Evolutionary conservation across 1,284 basidiomycete species (phyloP), one percentile per base, ranked within the genome.

Genomic region (Neolentinus lepideus): DNA sequence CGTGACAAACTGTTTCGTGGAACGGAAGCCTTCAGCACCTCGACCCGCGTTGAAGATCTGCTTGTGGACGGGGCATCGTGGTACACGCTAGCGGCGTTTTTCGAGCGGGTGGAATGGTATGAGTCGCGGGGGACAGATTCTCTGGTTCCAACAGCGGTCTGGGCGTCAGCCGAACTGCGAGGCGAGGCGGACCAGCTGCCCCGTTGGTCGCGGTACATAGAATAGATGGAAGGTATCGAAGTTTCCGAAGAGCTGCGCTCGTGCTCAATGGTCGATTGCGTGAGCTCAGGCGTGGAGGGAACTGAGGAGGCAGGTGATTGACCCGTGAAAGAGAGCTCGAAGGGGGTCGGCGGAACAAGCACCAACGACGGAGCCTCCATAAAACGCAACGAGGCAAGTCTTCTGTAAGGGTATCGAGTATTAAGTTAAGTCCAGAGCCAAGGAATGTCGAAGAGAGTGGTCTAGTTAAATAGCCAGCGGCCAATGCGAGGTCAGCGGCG

Each of bases 131-230:
- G 62, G 59, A 56, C 54, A 54, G 62, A 52, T 33, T 61, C 50
- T 54, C 54, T 53, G 31, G 59, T 54, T 26, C 63, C 60, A 16
- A 59, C 61, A 54, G 59, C 56, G 26, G 64, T 57, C 11, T 61
- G 60, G 52, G 63, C 58, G 56, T 66, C 64, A 55, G 67, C 67
- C 19, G 62, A 58, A 4, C 56, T 56, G 48, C 60, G 61, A 24
- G 54, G 59, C 45, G 64, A 60, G 62, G 70, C 64, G 69, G 71
- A 67, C 74, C 71, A 73, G 75, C 70, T 73, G 57, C 66, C 71
- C 64, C 62, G 71, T 63, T 62, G 61, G 33, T 60, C 60, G 25
- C 59, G 59, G 29, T 63, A 63, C 61, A 63, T 58, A 12, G 62
- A 63, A 51, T 63, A 63, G 12, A 63, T 63, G 27, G 54, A 62